These are phyloP conservation scores for Colletotrichum noveboracense DNA, from an alignment of 2,329 filamentous ascomycete species.

Conservation along the genomic window DNA sequence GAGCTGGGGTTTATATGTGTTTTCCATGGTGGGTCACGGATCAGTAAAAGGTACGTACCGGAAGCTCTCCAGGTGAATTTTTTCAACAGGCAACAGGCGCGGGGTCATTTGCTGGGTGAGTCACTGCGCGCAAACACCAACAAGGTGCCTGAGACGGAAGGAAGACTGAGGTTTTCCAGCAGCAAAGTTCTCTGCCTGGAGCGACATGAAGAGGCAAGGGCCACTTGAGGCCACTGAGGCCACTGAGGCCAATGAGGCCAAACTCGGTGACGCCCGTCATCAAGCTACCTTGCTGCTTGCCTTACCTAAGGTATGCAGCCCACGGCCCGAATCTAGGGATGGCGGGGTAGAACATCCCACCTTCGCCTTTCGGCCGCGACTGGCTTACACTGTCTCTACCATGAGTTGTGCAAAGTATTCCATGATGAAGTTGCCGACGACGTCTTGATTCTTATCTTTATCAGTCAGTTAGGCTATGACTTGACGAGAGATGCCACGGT, in stretches of 20 bases:
- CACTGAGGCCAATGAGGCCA: neutral
- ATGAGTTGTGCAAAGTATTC: neutral
- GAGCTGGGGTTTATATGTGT: neutral
- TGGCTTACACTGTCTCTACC: neutral
- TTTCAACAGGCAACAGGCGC: neutral
- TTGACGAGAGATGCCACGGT: neutral
- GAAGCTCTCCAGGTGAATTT: neutral
- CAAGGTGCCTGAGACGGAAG: neutral
- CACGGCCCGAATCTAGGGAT: neutral
- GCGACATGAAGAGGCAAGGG: neutral
- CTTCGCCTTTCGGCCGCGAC: neutral
- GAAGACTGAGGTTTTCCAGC: neutral
- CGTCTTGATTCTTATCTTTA: neutral
- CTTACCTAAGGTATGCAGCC: neutral
- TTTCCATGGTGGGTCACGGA: neutral
- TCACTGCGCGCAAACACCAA: constrained; percentile 2
- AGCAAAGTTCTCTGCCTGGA: neutral
- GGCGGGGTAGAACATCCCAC: neutral
- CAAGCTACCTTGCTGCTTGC: neutral
- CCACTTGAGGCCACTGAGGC: neutral
- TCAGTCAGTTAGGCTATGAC: neutral
- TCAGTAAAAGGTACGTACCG: constrained; percentile 14
- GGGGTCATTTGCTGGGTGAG: constrained; percentile 11
- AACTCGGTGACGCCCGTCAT: neutral
- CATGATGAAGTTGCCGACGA: neutral